Evolutionary conservation across 2,329 filamentous ascomycete species (phyloP).

Genomic region (Cercospora canescens): DNA sequence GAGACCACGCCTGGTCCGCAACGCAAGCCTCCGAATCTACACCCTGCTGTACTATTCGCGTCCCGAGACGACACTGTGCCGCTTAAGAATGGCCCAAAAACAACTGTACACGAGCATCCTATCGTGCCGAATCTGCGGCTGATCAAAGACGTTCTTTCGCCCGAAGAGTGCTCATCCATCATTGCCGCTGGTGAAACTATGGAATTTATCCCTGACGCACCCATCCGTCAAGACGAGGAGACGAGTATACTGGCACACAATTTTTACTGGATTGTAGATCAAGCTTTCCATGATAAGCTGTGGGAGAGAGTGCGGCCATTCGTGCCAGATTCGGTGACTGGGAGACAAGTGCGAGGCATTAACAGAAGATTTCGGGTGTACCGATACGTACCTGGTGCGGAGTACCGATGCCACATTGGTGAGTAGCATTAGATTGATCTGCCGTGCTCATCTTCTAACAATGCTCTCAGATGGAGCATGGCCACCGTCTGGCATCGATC

Average conservation of each 20-base stretch:
- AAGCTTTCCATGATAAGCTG: slow-evolving; percentile 61
- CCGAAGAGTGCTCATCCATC: slow-evolving; percentile 64
- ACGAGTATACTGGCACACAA: slow-evolving; percentile 69
- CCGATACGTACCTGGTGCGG: slow-evolving; percentile 70
- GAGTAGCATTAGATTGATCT: background rate
- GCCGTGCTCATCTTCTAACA: background rate
- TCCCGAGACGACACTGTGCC: slow-evolving; percentile 61
- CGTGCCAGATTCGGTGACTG: slow-evolving; percentile 57
- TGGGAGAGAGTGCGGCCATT: slow-evolving; percentile 63
- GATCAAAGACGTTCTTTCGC: slow-evolving; percentile 60
- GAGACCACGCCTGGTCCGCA: slow-evolving; percentile 61
- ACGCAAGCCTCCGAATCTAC: slow-evolving; percentile 68
- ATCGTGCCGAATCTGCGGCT: slow-evolving; percentile 63
- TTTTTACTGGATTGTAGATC: slow-evolving; percentile 71
- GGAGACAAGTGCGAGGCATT: slow-evolving; percentile 60
- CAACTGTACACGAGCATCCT: slow-evolving; percentile 61
- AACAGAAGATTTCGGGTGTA: slow-evolving; percentile 72
- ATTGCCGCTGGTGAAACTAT: slow-evolving; percentile 66
- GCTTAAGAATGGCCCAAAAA: slow-evolving; percentile 42
- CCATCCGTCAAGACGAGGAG: slow-evolving; percentile 63
- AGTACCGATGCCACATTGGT: slow-evolving; percentile 68
- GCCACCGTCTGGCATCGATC: slow-evolving; percentile 66
- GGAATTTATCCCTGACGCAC: slow-evolving; percentile 67
- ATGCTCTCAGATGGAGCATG: slow-evolving; percentile 59
- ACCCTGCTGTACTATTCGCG: slow-evolving; percentile 65